Evolutionary conservation across 108 stramenopile genomes (phyloP), one percentile per base, ranked within the genome.

Genomic region (Cyclotella baltica): DNA sequence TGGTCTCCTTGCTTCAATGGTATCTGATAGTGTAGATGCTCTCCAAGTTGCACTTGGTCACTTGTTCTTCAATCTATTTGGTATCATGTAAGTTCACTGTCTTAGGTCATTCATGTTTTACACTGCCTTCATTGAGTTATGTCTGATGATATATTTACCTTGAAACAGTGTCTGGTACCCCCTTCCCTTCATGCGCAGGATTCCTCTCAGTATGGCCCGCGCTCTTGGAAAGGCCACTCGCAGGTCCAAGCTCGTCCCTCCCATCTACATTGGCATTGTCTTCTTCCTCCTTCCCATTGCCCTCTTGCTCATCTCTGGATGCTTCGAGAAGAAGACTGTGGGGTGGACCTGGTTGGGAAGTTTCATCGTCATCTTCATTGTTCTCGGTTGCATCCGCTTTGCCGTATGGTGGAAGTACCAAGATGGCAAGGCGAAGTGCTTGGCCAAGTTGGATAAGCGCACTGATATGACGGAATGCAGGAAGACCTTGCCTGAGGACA

Each of bases 1-100:
- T 30, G 91, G 81, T 20, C 65, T 96, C 15, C 51, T 93, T 70
- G 89, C 95, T 37, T 75, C 91, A 43, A 48, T 91, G 75, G 90
- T 63, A 2, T 38, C 62, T n/a, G 62, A 36, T 23, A 63, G 37
- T 63, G 62, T 63, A 4, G 37, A 63, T 22, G 35, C 62, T 23
- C 62, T 63, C 38, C 62, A 63, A 38, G 37, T 40, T 63, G 62
- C 62, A 38, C 62, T 63, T 63, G 34, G 18, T 52, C 94, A 95
- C 70, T 82, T 95, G 67, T 87, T 95, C 69, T 93, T 95, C 92
- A 95, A 95, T 84, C 68, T 93, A 38, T 72, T 78, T 35, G 94
- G 94, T 65, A 91, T 94, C 58, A 36, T 88, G 56, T 52, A n/a
- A 52, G 51, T 52, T 52, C 10, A n/a, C 4, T 19, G 51, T n/a